Conservation (phyloP, 805 yeast genomes). For the Candida ponderosae region DNA sequence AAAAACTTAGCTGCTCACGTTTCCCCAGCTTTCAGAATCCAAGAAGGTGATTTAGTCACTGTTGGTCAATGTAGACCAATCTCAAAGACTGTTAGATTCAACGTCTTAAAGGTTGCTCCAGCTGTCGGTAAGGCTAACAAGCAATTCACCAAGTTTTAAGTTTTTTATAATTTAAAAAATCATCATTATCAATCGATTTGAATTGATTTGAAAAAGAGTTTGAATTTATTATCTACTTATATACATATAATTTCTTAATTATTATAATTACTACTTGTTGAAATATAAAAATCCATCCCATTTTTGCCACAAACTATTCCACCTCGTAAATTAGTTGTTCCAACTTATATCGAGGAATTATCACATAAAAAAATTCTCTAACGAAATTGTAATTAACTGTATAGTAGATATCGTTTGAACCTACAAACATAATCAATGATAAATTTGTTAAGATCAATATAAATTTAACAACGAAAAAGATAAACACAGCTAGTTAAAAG, state of each 20-base stretch:
- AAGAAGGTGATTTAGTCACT: conserved; percentile 97
- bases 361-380: no score
- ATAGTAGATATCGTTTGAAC: no score
- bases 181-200: neutral
- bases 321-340: no score
- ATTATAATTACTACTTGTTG: neutral
- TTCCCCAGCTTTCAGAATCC: conserved; percentile 99
- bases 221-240: neutral
- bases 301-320: no score
- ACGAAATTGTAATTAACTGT: no score
- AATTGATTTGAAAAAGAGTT: conserved; percentile 1
- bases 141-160: conserved; percentile 95
- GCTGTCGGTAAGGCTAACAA: conserved; percentile 82
- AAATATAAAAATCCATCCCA: neutral
- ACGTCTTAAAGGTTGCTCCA: conserved; percentile 92
- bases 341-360: no score
- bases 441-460: no score
- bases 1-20: conserved; percentile 99
- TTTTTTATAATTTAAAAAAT: conserved; percentile 3
- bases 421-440: no score
- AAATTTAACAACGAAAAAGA: no score
- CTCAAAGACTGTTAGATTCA: conserved; percentile 99
- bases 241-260: neutral
- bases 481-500: no score
- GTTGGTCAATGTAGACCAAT: conserved; percentile 99